Evolutionary conservation across 306 rosid genomes (phyloP).

Genomic region (Pyrus betulifolia): DNA sequence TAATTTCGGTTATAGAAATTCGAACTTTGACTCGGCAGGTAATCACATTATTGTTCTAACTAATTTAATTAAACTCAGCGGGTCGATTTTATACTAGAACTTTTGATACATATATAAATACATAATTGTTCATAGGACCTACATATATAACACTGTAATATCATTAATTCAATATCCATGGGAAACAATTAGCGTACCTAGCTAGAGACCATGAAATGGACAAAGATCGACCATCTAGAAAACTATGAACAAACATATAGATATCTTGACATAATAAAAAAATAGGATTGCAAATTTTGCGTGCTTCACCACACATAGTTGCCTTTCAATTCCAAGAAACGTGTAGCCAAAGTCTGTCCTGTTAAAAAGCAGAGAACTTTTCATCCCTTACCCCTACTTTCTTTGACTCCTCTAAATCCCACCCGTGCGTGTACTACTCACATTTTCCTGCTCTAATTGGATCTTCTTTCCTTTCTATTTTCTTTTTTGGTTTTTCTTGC

Average conservation of each 20-base stretch:
- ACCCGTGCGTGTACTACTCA: not conserved
- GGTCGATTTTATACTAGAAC: not conserved
- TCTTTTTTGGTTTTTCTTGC: not conserved
- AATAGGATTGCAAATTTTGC: conserved; percentile 47
- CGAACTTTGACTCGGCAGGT: no score
- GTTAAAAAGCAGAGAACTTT: conserved; percentile 57
- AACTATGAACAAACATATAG: not conserved
- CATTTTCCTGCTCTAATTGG: not conserved
- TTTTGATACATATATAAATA: not conserved
- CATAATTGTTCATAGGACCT: not conserved
- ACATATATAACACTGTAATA: not conserved
- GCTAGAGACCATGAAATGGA: not conserved
- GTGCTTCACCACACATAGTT: conserved; percentile 47
- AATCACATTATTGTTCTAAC: no score
- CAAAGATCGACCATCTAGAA: not conserved
- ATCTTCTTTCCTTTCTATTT: not conserved
- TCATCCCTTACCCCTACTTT: not conserved
- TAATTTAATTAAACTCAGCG: rapidly evolving
- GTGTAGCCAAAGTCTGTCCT: conserved; percentile 38
- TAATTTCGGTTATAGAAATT: no score
- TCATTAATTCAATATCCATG: not conserved
- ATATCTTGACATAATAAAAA: not conserved
- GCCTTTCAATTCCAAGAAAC: conserved; percentile 91
- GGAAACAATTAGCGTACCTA: not conserved
- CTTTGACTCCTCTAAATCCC: conserved; percentile 3